Base-by-base conservation (phyloP, 257 asterid species). In the Coffea eugenioides region DNA sequence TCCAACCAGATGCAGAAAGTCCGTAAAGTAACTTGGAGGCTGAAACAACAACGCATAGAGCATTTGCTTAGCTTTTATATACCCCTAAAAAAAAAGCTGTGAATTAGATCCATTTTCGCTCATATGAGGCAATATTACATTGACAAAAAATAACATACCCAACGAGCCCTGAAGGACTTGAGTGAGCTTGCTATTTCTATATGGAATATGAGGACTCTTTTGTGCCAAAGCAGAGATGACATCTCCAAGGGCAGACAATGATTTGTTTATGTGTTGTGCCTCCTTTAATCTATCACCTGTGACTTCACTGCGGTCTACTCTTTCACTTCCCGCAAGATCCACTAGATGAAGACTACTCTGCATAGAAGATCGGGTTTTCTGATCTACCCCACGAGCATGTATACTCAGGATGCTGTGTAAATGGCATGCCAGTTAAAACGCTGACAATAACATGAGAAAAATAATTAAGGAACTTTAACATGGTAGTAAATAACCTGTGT, bases 261-360 rank as follows among this genome's bases (percentile, higher is more conserved):
- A 96, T 86, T 96, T 96, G 74, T 96, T 96, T 78, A 96, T 96
- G 82, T 94, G 94, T 21, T 94, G 98, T 39, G 99, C 97, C 85
- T 96, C 99, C 85, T 91, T 96, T 54, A 96, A 89, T 80, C 98
- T 88, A 76, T 96, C 99, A 62, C 99, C 99, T 0, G 97, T 91
- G 61, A 94, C 99, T 86, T 96, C 99, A 9, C 98, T 94, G 39
- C 98, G 97, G 84, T 96, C 99, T 18, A 96, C 91, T 84, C 98
- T 88, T 80, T 96, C 99, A 85, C 99, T 96, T 80, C 99, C 99
- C 1, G 99, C 99, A 69, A 96, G 97, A 88, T 96, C 99, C 81
- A 96, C 98, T 76, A 96, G 87, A 88, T 96, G 98, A 79, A 96
- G 99, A 85, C 99, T 96, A 83, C 97, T 91, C 10, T 90, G 87